Evolutionary conservation across 805 yeast species (phyloP).

Genomic region (Wickerhamiella occidentalis): DNA sequence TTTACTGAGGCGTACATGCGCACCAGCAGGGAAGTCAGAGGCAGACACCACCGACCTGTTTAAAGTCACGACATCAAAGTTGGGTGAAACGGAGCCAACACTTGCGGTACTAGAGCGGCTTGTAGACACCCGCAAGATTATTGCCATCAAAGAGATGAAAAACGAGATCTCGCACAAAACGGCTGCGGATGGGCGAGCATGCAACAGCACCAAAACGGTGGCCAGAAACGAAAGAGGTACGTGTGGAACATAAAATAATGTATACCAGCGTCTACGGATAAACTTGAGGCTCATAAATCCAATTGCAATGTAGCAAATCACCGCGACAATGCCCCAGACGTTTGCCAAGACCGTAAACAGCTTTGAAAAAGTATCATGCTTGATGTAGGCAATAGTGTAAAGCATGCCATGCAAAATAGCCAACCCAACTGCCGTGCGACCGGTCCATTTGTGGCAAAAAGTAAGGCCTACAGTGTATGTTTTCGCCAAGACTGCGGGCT

Average conservation of each 20-base stretch:
- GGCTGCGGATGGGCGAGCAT: constrained; percentile 66
- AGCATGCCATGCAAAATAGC: constrained; percentile 51
- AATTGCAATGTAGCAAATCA: constrained; percentile 39
- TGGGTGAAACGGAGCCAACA: constrained; percentile 33
- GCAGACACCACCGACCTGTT: constrained; percentile 25
- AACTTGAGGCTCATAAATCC: constrained; percentile 52
- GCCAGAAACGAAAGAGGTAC: constrained; percentile 59
- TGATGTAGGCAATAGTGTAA: constrained; percentile 29
- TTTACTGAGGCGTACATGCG: constrained; percentile 32
- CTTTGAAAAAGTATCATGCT: not conserved
- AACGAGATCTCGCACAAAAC: constrained; percentile 43
- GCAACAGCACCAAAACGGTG: constrained; percentile 55
- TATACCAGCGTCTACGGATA: constrained; percentile 52
- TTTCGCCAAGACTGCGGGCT: constrained; percentile 78
- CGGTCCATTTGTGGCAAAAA: constrained; percentile 85
- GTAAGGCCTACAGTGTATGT: constrained; percentile 56
- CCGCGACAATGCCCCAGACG: constrained; percentile 56
- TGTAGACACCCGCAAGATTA: constrained; percentile 36
- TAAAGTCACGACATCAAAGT: constrained; percentile 34
- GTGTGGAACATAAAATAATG: constrained; percentile 57
- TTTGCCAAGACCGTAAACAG: constrained; percentile 33
- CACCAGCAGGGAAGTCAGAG: constrained; percentile 33
- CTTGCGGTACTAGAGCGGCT: constrained; percentile 17
- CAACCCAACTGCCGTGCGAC: constrained; percentile 62
- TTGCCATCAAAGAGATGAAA: constrained; percentile 43